Percentiles rank a stretch among this genome's conserved stretches.
Conservation (phyloP, 2,329 filamentous ascomycete species). For the Colletotrichum liaoningense region DNA sequence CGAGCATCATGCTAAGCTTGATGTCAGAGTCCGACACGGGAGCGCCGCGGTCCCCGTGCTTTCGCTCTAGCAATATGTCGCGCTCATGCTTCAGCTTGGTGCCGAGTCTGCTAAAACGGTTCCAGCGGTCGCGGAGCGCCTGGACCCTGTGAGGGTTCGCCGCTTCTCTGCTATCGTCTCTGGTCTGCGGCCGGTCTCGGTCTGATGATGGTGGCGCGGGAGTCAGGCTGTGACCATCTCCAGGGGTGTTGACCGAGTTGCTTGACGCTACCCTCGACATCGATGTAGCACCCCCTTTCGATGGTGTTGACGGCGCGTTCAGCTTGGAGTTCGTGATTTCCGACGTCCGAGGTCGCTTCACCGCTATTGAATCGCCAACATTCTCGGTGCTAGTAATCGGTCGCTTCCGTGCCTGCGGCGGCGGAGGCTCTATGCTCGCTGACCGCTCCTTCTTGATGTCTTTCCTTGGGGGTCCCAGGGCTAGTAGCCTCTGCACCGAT, state of each 20-base stretch:
- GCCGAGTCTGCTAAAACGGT: slow-evolving; percentile 54
- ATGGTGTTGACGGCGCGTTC: slow-evolving; percentile 61
- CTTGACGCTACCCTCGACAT: slow-evolving; percentile 67
- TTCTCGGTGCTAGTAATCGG: slow-evolving; percentile 52
- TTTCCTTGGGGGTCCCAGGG: slow-evolving; percentile 50
- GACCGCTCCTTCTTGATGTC: slow-evolving; percentile 51
- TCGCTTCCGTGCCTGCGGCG: slow-evolving; percentile 59
- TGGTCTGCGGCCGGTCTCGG: slow-evolving; percentile 47
- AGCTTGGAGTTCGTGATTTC: slow-evolving; percentile 51
- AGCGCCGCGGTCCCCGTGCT: slow-evolving; percentile 30
- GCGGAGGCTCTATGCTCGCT: slow-evolving; percentile 53
- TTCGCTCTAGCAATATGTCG: slow-evolving; percentile 51
- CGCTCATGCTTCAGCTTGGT: slow-evolving; percentile 66
- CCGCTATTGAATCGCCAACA: slow-evolving; percentile 48
- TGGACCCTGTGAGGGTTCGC: slow-evolving; percentile 43
- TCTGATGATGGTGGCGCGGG: slow-evolving; percentile 48
- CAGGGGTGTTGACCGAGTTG: slow-evolving; percentile 65
- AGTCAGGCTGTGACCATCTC: slow-evolving; percentile 55
- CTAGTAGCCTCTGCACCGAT: slow-evolving; percentile 59
- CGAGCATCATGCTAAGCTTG: slow-evolving; percentile 55
- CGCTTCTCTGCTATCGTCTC: slow-evolving; percentile 33
- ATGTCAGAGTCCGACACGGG: slow-evolving; percentile 46
- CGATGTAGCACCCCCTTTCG: slow-evolving; percentile 57
- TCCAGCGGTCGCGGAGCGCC: slow-evolving; percentile 49
- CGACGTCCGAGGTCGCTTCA: slow-evolving; percentile 56